Evolutionary conservation across 2,329 filamentous ascomycete species (phyloP).

Genomic region (Lomentospora prolificans): DNA sequence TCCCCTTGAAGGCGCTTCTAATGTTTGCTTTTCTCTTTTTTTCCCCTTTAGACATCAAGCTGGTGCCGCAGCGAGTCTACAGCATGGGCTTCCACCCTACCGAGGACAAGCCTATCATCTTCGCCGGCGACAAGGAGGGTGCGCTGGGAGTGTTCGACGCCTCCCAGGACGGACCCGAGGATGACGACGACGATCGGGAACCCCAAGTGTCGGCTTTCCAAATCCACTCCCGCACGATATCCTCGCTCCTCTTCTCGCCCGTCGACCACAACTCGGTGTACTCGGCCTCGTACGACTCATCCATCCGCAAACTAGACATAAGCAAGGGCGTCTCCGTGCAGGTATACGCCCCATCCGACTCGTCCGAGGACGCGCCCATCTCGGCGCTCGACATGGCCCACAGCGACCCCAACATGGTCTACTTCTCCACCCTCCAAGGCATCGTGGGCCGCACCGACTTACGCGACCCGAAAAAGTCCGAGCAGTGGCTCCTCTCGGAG

Average conservation of each 20-base stretch:
- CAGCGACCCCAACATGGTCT: slow-evolving; percentile 61
- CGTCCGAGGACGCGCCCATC: slow-evolving; percentile 64
- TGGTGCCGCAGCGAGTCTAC: slow-evolving; percentile 81
- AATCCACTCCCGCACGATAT: slow-evolving; percentile 79
- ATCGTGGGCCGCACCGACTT: slow-evolving; percentile 73
- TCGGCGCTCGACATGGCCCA: slow-evolving; percentile 74
- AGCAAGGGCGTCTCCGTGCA: slow-evolving; percentile 70
- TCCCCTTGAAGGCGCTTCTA: no score
- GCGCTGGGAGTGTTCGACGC: slow-evolving; percentile 86
- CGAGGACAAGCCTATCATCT: slow-evolving; percentile 74
- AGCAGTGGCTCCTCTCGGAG: slow-evolving; percentile 64
- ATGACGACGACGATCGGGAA: slow-evolving; percentile 49
- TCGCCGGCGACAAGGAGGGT: slow-evolving; percentile 90
- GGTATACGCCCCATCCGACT: slow-evolving; percentile 65
- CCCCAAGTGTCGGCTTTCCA: slow-evolving; percentile 86
- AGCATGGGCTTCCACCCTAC: slow-evolving; percentile 82
- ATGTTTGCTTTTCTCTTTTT: no score
- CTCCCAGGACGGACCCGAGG: slow-evolving; percentile 58
- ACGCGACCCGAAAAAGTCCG: slow-evolving; percentile 48
- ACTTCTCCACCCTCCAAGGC: slow-evolving; percentile 82
- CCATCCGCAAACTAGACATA: slow-evolving; percentile 78
- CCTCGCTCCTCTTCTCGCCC: slow-evolving; percentile 69
- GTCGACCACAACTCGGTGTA: slow-evolving; percentile 66
- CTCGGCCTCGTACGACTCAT: slow-evolving; percentile 86
- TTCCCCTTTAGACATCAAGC: slow-evolving; percentile 62